phyloP scores from a whole-genome alignment of 305 asterid genomes.

The Nicotiana rustica region DNA sequence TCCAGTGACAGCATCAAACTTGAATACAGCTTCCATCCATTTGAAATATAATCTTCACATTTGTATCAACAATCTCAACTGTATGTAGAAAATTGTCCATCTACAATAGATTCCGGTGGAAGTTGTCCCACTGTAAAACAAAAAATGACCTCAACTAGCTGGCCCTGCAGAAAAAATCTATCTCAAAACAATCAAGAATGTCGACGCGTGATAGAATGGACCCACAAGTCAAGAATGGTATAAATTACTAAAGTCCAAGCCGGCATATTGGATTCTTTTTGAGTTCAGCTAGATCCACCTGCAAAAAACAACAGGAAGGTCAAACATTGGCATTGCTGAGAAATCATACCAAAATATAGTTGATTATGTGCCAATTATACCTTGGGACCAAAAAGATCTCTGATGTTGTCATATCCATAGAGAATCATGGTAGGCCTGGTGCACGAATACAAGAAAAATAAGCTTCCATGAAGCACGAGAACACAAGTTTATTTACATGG shows the following conservation, averaged over 20 bases:
- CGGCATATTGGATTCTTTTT: slow-evolving; percentile 88
- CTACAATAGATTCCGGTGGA: not conserved
- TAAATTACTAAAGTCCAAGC: slow-evolving; percentile 59
- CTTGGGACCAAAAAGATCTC: slow-evolving; percentile 99
- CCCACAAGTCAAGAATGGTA: not conserved
- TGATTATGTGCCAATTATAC: slow-evolving; percentile 42
- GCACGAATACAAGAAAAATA: slow-evolving; percentile 26
- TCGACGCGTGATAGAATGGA: not conserved
- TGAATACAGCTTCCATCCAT: not conserved
- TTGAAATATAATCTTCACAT: not conserved
- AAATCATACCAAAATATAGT: not conserved
- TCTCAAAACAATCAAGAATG: not conserved
- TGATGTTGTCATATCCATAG: slow-evolving; percentile 85
- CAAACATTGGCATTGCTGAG: not conserved
- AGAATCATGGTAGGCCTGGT: slow-evolving; percentile 96
- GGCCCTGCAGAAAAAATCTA: not conserved
- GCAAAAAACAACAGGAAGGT: slow-evolving; percentile 35
- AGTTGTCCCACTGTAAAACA: not conserved
- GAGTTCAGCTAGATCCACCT: slow-evolving; percentile 93
- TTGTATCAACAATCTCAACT: not conserved
- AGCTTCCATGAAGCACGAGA: not conserved
- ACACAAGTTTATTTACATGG: not conserved
- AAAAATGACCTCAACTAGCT: not conserved
- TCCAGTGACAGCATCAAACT: not conserved
- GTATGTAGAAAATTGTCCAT: not conserved